phyloP scores from a whole-genome alignment of 305 asterid species.

The Fraxinus paxiana region DNA sequence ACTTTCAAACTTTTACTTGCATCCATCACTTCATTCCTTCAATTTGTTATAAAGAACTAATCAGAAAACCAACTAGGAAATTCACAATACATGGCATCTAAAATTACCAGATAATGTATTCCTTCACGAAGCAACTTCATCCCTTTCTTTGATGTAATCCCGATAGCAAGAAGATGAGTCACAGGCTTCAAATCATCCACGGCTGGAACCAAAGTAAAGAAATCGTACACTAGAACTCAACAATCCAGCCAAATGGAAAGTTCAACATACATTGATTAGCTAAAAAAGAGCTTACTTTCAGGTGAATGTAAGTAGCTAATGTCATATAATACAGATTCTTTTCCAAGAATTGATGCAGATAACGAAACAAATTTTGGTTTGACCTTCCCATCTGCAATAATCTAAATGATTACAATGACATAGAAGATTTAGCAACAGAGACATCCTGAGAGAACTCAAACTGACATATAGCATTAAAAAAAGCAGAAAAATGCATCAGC shows the following conservation, averaged over 20 bases:
- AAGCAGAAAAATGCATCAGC: background rate
- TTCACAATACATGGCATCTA: slow-evolving; percentile 14
- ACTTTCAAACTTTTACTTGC: slow-evolving; percentile 1
- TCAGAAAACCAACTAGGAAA: slow-evolving; percentile 2
- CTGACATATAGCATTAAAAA: background rate
- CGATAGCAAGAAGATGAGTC: slow-evolving; percentile 88
- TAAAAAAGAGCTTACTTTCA: slow-evolving; percentile 59
- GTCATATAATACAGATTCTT: slow-evolving; percentile 60
- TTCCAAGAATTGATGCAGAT: slow-evolving; percentile 52
- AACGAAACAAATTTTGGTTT: slow-evolving; percentile 75
- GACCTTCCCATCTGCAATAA: slow-evolving; percentile 78
- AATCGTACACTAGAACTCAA: slow-evolving; percentile 25
- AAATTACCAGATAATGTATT: slow-evolving; percentile 75
- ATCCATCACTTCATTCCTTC: slow-evolving; percentile 2
- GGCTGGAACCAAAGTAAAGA: slow-evolving; percentile 45
- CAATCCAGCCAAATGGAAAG: slow-evolving; percentile 15
- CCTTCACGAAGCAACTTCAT: slow-evolving; percentile 86
- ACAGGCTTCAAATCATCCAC: slow-evolving; percentile 92
- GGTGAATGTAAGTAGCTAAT: slow-evolving; percentile 76
- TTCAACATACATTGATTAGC: slow-evolving; percentile 20
- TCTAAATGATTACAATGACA: slow-evolving; percentile 46
- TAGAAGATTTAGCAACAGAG: slow-evolving; percentile 29
- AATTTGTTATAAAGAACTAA: slow-evolving; percentile 9
- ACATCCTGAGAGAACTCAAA: slow-evolving; percentile 21
- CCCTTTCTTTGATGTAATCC: slow-evolving; percentile 73